Base-by-base conservation (phyloP, 768 basidiomycete species). In the Russula griseocarnosa region DNA sequence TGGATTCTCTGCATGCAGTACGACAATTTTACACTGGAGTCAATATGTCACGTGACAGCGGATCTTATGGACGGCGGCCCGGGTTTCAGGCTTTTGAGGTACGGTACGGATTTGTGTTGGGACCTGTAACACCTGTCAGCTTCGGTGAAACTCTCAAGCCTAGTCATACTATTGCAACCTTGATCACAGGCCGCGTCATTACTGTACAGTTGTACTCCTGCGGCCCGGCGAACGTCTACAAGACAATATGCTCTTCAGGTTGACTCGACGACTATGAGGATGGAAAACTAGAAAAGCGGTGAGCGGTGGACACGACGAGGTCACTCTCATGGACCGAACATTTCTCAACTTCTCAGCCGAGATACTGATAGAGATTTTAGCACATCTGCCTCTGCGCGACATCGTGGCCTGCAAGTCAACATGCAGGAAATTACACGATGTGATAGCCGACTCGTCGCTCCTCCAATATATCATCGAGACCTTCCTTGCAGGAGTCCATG, bases 321-420 rank as follows among this genome's bases (percentile, higher is more conserved):
- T 32, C 30, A 10, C 28, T 34, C 3, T 40, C 5, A 64, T 60
- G 63, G 58, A 49, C 3, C 36, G 51, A 47, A 36, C 47, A 3
- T 30, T 60, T 55, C 58, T 60, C 47, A 34, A 36, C 20, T 32
- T 55, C 44, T 60, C 62, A n/a, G 7, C 47, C n/a, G 62, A 63
- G 36, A 42, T 60, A 10, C 18, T 64, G 53, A 38, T 60, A n/a
- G 58, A 64, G 3, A 50, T 64, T 38, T 34, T 59, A n/a, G 30
- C 22, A 3, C 16, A 53, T 50, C 20, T 58, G 32, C 63, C 58
- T 20, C 36, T 24, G 46, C 58, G 30, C 20, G 34, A 40, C 28
- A 28, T 64, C 51, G 32, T 26, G 5, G 28, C 58, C 47, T 60
- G 63, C 53, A 47, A 49, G 28, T 11, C 32, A 3, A 64, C 53